Conservation (phyloP, 257 asterid species). For the Lycium barbarum region DNA sequence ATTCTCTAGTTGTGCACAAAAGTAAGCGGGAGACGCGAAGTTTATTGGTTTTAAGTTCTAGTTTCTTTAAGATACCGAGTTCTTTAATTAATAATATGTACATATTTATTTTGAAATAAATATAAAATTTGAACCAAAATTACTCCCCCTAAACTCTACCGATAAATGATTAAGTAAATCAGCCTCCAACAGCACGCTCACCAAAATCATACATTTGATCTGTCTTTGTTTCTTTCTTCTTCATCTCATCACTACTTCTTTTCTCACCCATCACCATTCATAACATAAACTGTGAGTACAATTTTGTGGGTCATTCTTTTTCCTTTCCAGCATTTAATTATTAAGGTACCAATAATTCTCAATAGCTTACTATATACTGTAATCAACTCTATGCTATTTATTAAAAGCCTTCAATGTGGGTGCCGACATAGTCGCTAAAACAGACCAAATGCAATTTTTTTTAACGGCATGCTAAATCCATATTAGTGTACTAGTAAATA, state of each 20-base stretch:
- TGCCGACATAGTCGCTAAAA: constrained; percentile 13
- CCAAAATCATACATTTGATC: not conserved
- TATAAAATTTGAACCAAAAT: no score
- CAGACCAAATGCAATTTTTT: not conserved
- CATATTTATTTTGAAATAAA: no score
- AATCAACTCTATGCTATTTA: not conserved
- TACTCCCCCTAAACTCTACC: no score
- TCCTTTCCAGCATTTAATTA: not conserved
- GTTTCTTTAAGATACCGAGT: no score
- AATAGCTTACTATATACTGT: not conserved
- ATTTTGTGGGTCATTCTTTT: not conserved
- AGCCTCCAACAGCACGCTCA: not conserved
- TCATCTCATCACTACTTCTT: not conserved
- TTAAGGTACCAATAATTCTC: not conserved
- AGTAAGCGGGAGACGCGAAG: no score
- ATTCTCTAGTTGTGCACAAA: no score
- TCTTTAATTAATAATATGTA: no score
- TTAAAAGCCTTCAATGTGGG: not conserved
- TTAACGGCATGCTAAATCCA: constrained; percentile 8
- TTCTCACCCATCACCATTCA: not conserved
- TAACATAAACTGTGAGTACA: not conserved
- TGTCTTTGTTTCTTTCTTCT: not conserved
- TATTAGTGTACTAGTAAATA: not conserved
- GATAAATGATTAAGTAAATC: no score
- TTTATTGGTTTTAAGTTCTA: no score